Evolutionary conservation across 2,329 filamentous ascomycete species (phyloP), one percentile per base, ranked within the genome.

Genomic region (Ophiocordyceps australis): DNA sequence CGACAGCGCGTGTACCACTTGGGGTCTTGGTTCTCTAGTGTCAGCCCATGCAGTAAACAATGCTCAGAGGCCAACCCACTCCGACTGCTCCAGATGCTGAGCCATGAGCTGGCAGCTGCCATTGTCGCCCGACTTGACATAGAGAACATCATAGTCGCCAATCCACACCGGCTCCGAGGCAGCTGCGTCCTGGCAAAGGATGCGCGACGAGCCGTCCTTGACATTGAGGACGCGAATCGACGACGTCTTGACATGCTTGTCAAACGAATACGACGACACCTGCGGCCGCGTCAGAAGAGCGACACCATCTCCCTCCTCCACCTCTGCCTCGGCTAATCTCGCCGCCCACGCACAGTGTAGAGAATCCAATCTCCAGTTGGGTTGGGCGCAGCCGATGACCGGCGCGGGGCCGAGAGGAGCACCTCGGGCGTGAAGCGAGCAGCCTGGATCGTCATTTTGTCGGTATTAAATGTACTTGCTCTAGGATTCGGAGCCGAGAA

Each of bases 81-180:
- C 10, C 7, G 7, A 7, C 7, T 10, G 10, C 7, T 19, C 7
- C 17, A 51, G 39, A 24, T 42, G 37, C 25, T 47, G 43, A 20
- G 59, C 42, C 29, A 66, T 41, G 3, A 72, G 47, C 17, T 43
- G 48, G 3, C 63, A 63, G 18, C 43, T 46, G 7, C 57, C 59
- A 31, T 59, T 56, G 11, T 64, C 56, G 10, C 47, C 47, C 27
- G 46, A 49, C 42, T 59, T 59, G 57, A 75, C 41, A 57, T 62
- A 48, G 22, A 68, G 46, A 27, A 65, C 65, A 38, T 71, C 69
- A 19, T 65, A 62, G 22, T 79, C 68, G 20, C 69, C 65, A 18
- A 93, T 54, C 83, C 83, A 93, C 24, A 68, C 63, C 8, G 81
- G 69, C 43, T 86, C 79, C 29, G 65, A 71, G 26, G 73, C 71